Base-by-base conservation (phyloP, 768 basidiomycete genomes). In the Macrolepiota dolichaula region DNA sequence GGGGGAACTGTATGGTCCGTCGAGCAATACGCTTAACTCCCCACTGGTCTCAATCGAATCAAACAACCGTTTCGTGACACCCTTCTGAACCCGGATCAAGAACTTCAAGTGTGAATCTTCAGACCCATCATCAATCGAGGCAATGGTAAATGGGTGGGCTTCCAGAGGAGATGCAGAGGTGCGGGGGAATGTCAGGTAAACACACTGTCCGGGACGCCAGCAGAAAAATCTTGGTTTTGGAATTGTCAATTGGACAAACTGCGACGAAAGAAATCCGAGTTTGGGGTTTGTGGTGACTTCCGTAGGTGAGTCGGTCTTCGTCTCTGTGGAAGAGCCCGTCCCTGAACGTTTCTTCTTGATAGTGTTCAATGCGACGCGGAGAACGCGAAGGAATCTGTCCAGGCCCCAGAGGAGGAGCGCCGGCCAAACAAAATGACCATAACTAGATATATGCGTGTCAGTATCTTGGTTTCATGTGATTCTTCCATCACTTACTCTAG, bases 71-170 rank as follows among this genome's bases (percentile, higher is more conserved):
- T 75, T 77, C 3, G 88, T 90, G 67, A 88, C 85, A 0, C 89
- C 89, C 17, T 76, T 71, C 38, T 81, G 74, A 17, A 84, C 84
- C 17, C 85, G 79, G 62, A 89, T 72, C 51, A 90, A 70, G 71
- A 90, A 88, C 1, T 76, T 73, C 15, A 89, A 70, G 27, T 78
- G 63, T 1, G 35, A 47, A 47, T 67, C 61, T 1, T 55, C 55
- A 1, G 49, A 29, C 15, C 55, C 55, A n/a, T 62, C 53, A 13
- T 77, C 73, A 7, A 79, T 66, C n/a, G 73, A 81, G 5, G 82
- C 74, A 57, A 87, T 86, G 0, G 86, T 85, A 70, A 88, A 87
- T 1, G 86, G 86, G 62, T 87, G 86, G 0, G 82, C 70, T 68
- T 87, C 82, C 32, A 81, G 76, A 4, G 81, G 79, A 27, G 76